Evolutionary conservation across 257 asterid genomes (phyloP), one percentile per base, ranked within the genome.

Genomic region (Handroanthus guayacan): DNA sequence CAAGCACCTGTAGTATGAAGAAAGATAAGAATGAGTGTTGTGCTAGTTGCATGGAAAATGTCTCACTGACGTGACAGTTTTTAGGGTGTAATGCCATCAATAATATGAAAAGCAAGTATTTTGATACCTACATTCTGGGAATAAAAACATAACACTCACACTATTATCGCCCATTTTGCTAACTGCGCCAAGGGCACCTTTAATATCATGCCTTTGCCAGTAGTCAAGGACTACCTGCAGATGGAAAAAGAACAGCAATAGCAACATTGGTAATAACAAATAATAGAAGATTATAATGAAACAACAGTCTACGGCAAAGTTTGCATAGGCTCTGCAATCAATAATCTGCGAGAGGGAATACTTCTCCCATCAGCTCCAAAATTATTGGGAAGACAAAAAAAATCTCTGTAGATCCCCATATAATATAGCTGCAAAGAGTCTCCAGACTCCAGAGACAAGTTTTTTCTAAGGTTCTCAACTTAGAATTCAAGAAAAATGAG

Each of bases 201-300:
- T 93, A 72, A 93, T 81, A 88, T 95, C 98, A 82, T 86, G 91
- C 76, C 99, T 86, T 80, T 63, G 93, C 97, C 98, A 95, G 87
- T 82, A 86, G 79, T 67, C 85, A 57, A 81, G 86, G 85, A 91
- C 89, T 71, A 88, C 88, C 99, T 95, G 91, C 86, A 68, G 68
- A 81, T 45, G 72, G 61, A 62, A 62, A 79, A 20, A 69, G 47
- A 57, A 8, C 3, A 18, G 25, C 10, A 55, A 47, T 60, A 77
- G 5, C 11, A 25, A 54, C 38, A 50, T 39, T 20, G 62, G 60
- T 75, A 61, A 17, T 38, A 44, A 69, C 50, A 72, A n/a, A n/a
- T n/a, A 72, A 67, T 11, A 10, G n/a, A 9, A 55, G 34, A 16
- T 16, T 37, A n/a, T n/a, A n/a, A n/a, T n/a, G n/a, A n/a, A n/a